Percentiles rank a stretch among this genome's conserved stretches.
These are phyloP conservation scores for Pseudogymnoascus sp. DNA, from an alignment of 2,329 filamentous ascomycete species.

Conservation along the genomic window DNA sequence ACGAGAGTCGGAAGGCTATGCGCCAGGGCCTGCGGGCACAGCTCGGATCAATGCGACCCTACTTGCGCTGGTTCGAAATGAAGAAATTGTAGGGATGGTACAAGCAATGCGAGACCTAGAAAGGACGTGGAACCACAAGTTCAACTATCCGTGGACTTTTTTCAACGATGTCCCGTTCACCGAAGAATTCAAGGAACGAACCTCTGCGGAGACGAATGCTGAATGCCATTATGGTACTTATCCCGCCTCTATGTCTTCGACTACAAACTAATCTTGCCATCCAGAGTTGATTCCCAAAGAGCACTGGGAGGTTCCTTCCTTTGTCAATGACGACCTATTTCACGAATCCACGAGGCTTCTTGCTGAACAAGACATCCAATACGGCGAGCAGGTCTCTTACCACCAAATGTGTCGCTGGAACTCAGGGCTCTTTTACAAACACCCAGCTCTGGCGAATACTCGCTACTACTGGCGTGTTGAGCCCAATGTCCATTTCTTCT, in stretches of 20 bases:
- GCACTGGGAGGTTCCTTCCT: constrained; percentile 85
- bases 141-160: constrained; percentile 99
- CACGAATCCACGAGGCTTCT: constrained; percentile 76
- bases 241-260: constrained; percentile 10
- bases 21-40: constrained; percentile 64
- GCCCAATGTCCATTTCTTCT: constrained; percentile 98
- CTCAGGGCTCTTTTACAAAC: constrained; percentile 94
- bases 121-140: constrained; percentile 93
- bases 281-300: constrained; percentile 83
- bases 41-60: constrained; percentile 90
- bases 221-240: constrained; percentile 73
- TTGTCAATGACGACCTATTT: constrained; percentile 87
- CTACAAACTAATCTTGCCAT: constrained; percentile 14
- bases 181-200: constrained; percentile 84
- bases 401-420: constrained; percentile 99
- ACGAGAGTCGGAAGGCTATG: constrained; percentile 70
- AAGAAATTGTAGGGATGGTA: constrained; percentile 77
- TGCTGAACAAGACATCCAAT: constrained; percentile 79
- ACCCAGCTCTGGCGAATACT: constrained; percentile 72
- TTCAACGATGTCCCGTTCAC: constrained; percentile 95
- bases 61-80: constrained; percentile 84
- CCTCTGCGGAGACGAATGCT: constrained; percentile 75
- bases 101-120: constrained; percentile 88
- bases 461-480: constrained; percentile 99
- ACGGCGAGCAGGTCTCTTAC: constrained; percentile 81